Evolutionary conservation across 371 early-diverging fungal species (phyloP), one percentile per base, ranked within the genome.

Genomic region (Rhizomucor miehei): DNA sequence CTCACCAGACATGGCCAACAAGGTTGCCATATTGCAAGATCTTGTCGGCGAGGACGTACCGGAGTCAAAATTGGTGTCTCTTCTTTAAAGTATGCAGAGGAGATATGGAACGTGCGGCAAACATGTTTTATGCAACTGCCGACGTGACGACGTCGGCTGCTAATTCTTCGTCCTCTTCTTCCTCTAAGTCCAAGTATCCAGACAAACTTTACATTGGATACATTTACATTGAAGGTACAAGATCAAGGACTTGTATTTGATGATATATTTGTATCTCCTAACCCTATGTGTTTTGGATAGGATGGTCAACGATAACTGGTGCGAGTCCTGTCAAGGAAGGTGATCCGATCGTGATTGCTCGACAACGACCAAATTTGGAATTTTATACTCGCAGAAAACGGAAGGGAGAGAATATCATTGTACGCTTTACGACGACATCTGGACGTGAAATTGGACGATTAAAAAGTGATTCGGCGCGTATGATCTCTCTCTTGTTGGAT

Each of bases 401-500:
- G 19, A 44, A 52, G 41, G 67, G 63, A 41, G 69, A 65, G 37
- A 74, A 82, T 61, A 70, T 63, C 47, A 75, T 82, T 46, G 81
- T 80, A 4, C 78, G 83, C 14, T 76, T 82, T 44, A 57, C 65
- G 5, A 66, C 66, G 9, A 12, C 13, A 17, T n/a, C 48, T 4
- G 63, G 62, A 17, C 20, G 52, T 35, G 79, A 80, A 44, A 57
- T 82, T 20, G 83, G 83, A 24, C 58, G 83, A 11, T 38, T 82
- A 4, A 70, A 74, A 11, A 64, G 57, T 14, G 79, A 75, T 0
- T 70, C 69, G 1, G 62, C 77, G 0, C 62, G 69, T 11, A 77
- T 71, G 65, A 69, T 80, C 2, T 65, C 80, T 1, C 66, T 68
- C n/a, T 41, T 82, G 16, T 41, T 82, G 48, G 83, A 82, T 55